Base-by-base conservation (phyloP, 2,329 filamentous ascomycete species). In the Lecanoromycetidae sp. region DNA sequence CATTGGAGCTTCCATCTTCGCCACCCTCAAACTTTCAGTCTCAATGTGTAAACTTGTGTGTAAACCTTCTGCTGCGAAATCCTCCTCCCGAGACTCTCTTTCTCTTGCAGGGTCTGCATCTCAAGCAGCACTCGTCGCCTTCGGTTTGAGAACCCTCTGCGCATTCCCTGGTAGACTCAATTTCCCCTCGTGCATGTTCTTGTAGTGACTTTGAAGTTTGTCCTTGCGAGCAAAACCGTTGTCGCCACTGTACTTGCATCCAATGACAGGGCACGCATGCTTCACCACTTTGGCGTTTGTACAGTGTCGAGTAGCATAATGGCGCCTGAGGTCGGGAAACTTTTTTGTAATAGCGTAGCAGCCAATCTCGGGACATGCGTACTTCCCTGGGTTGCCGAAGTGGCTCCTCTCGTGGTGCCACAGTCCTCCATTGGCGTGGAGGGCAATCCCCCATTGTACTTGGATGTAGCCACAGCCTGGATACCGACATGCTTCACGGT, bases 181-280 rank as follows among this genome's bases (percentile, higher is more conserved):
- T 2, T 30, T 44, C 25, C 33, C 33, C 13, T n/a, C 39, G 19
- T 49, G 49, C 23, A 41, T 19, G 8, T 42, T 46, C 23, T 30
- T 10, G 5, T 38, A 36, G 25, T 52, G 49, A 25, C 37, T 46
- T 13, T 35, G 32, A 4, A 49, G 49, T 20, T 52, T 52, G 25
- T 52, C 49, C 26, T 49, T 45, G 20, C 49, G 49, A 2, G 23
- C 20, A 35, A 49, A 51, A n/a, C 44, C 49, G n/a, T 44, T 39
- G 15, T 43, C 20, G n/a, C 48, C 46, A 3, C 20, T 34, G 30
- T 20, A 38, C 12, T 41, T 35, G 26, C 46, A 52, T 8, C 42
- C 41, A 19, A 30, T 20, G 13, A 35, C 34, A 3, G 40, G 41
- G 30, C 49, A 52, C 6, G 41, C n/a, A 10, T 26, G 38, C 12